Evolutionary conservation across 2,329 filamentous ascomycete genomes (phyloP), one percentile per base, ranked within the genome.

Genomic region (Pseudocercospora vitis): DNA sequence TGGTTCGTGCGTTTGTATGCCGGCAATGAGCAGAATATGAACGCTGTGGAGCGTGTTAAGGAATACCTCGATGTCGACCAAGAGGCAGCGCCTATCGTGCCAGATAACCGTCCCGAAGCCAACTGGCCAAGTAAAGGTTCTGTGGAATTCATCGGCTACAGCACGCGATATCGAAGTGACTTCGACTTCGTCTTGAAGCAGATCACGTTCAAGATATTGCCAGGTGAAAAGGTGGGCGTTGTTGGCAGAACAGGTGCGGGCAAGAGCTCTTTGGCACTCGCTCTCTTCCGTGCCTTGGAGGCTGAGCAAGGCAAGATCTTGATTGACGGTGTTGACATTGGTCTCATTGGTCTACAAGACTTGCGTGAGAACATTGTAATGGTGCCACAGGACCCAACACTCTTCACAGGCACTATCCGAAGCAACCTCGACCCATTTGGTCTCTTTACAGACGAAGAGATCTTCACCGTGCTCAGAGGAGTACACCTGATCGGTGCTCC

Each of bases 11-110:
- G 94, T 42, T 80, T 96, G 11, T 99, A 99, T 70, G 87, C 91
- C 0, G 84, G 89, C 68, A 96, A 97, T 66, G 94, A 99, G 74
- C 94, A 99, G 73, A 97, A 96, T 74, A 97, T 99, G 94, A 99
- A 99, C 74, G 92, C 92, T 2, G 91, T 97, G 45, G 94, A 99
- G 74, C 89, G 94, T 67, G 87, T 99, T 68, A 95, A 96, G 76
- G 94, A 99, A 70, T 99, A 97, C 68, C 81, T 97, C 29, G 90
- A 97, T 39, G 88, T 99, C 1, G 92, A 97, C 64, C 92, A 96
- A 70, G 94, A 99, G 74, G 91, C 94, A 1, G 78, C 81, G 0
- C 79, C 88, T 1, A 77, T 95, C 33, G 81, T 95, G 33, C 84
- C 90, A 50, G 84, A 92, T 55, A 88, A 84, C 60, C 82, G 89